Evolutionary conservation across 371 early-diverging fungal genomes (phyloP).

Genomic region (Gilbertella persicaria): DNA sequence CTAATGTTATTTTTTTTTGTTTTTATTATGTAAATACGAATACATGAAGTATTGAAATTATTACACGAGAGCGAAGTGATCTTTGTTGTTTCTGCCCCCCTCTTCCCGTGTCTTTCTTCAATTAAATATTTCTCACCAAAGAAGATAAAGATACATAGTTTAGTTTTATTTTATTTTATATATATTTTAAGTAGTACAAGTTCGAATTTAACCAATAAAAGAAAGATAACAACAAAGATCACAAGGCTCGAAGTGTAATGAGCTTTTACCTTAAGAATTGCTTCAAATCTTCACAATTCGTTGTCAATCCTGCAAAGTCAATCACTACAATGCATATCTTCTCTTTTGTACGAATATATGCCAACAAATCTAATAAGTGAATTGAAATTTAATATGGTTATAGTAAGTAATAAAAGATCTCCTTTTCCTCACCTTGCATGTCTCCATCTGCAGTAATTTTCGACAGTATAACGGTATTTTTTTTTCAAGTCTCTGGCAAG

Average conservation of each 20-base stretch:
- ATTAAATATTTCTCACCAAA: no score
- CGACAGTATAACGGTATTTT: slow-evolving; percentile 8
- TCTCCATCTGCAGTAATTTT: slow-evolving; percentile 18
- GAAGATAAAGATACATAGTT: no score
- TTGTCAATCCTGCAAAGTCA: slow-evolving; percentile 23
- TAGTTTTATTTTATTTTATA: slow-evolving; percentile 8
- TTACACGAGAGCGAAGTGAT: no score
- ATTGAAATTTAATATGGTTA: slow-evolving; percentile 15
- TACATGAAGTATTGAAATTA: no score
- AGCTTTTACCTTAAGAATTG: slow-evolving; percentile 15
- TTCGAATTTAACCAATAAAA: no score
- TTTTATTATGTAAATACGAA: no score
- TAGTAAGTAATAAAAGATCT: slow-evolving; percentile 10
- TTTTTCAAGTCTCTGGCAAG: slow-evolving; percentile 14
- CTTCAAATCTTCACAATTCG: slow-evolving; percentile 20
- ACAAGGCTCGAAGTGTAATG: no score
- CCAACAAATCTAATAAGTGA: slow-evolving; percentile 12
- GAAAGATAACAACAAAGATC: no score
- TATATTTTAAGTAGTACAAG: no score
- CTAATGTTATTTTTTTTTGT: no score
- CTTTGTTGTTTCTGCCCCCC: no score
- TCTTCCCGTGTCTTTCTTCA: no score
- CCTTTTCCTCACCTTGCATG: slow-evolving; percentile 21
- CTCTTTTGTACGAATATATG: slow-evolving; percentile 11
- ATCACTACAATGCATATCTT: slow-evolving; percentile 17